phyloP scores from a whole-genome alignment of 352 stramenopile genomes.

The Phytopythium kandeliae region DNA sequence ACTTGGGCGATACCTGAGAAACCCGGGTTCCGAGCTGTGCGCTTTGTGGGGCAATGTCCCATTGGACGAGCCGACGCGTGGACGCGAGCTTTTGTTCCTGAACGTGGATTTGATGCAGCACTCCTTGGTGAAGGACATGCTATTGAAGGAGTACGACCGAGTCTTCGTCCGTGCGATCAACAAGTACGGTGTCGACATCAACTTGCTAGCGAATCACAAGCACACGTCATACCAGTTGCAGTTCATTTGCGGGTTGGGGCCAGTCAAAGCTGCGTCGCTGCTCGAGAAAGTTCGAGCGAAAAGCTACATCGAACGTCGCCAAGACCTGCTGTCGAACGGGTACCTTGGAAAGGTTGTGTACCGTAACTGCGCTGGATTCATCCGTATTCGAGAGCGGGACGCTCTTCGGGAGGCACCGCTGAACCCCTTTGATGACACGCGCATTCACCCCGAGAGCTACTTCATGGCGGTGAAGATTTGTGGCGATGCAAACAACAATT shows the following conservation, averaged over 20 bases:
- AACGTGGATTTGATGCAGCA: conserved; percentile 86
- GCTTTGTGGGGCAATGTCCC: conserved; percentile 84
- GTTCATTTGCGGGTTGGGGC: conserved; percentile 82
- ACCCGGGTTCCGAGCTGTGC: conserved; percentile 78
- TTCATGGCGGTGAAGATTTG: conserved; percentile 92
- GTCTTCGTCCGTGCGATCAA: conserved; percentile 83
- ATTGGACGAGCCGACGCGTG: conserved; percentile 70
- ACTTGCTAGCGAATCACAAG: conserved; percentile 86
- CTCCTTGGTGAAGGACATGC: conserved; percentile 78
- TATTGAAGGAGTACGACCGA: conserved; percentile 82
- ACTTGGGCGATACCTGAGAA: conserved; percentile 77
- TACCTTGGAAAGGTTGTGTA: conserved; percentile 86
- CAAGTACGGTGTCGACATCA: conserved; percentile 87
- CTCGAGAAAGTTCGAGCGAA: conserved; percentile 83
- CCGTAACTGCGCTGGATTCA: conserved; percentile 81
- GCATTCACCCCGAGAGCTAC: conserved; percentile 88
- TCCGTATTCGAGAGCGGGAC: conserved; percentile 85
- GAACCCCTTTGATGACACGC: conserved; percentile 84
- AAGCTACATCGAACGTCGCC: conserved; percentile 80
- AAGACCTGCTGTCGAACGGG: conserved; percentile 82
- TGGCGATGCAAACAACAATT: conserved; percentile 89
- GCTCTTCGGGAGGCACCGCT: conserved; percentile 77
- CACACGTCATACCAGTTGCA: conserved; percentile 85
- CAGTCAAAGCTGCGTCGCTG: conserved; percentile 72
- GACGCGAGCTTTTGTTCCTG: conserved; percentile 77